phyloP scores from a whole-genome alignment of 345 rosid genomes.

The Cardamine resedifolia region DNA sequence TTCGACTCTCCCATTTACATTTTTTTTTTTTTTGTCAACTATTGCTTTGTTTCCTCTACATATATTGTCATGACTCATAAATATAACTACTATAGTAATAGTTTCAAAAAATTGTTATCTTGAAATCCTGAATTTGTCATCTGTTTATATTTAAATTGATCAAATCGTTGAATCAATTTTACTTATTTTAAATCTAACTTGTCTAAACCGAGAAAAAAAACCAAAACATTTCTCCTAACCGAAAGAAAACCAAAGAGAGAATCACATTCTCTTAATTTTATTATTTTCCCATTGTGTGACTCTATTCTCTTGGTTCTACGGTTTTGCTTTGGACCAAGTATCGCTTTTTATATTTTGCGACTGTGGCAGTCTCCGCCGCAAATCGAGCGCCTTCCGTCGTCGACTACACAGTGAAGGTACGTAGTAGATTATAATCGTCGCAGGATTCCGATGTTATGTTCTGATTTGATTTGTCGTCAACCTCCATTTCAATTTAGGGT shows the following conservation, averaged over 20 bases:
- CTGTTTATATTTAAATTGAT: not conserved
- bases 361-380: not conserved
- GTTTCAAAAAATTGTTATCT: not conserved
- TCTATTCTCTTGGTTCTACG: not conserved
- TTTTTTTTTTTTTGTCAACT: no score
- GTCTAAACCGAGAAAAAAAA: not conserved
- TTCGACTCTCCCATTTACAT: not conserved
- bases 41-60: not conserved
- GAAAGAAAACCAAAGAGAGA: not conserved
- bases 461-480: conserved; percentile 5
- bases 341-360: not conserved
- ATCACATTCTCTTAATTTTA: not conserved
- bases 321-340: not conserved
- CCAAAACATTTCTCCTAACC: not conserved
- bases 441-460: not conserved
- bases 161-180: not conserved
- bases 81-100: not conserved
- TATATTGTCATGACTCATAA: not conserved
- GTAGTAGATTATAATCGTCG: not conserved
- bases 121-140: not conserved
- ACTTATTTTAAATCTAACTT: not conserved
- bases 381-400: not conserved
- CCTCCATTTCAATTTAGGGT: conserved; percentile 1
- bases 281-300: not conserved
- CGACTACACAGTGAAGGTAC: conserved; percentile 3